Base-by-base conservation (phyloP, 2,329 filamentous ascomycete species). In the Fusarium nodosum region DNA sequence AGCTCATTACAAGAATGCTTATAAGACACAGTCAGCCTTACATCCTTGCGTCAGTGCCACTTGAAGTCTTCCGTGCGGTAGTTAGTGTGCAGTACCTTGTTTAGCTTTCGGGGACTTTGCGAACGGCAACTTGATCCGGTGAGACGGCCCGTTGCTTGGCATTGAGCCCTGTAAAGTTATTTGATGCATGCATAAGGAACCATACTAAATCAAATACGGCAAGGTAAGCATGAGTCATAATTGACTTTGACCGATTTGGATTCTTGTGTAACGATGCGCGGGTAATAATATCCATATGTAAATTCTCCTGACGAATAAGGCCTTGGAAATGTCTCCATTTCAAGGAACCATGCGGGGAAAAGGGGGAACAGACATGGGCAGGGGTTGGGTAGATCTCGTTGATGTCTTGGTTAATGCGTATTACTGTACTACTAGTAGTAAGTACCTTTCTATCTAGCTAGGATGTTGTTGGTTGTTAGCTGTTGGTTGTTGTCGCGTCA, bases 41-140 rank as follows among this genome's bases (percentile, higher is more conserved):
- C 22, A 24, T 24, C 22, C 22, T 5, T 24, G 22, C 22, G 22
- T 24, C 22, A 24, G 22, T 24, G 22, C 22, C 22, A 24, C 22
- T 24, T 24, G 22, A 5, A 24, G 3, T 24, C 22, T 24, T 5
- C 22, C 22, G 22, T 24, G 22, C 22, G 3, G 22, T 3, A 24
- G 22, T 24, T 24, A 24, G 22, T 24, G 22, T 24, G 22, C 38
- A 41, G 38, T 36, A 36, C 16, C 15, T 41, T 12, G 20, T 4
- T 7, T 41, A 34, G 45, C 15, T 13, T 41, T 24, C 45, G 12
- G 13, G 6, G 30, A 33, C 7, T 33, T 47, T 12, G 12, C 31
- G n/a, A 20, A n/a, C n/a, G 30, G 30, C 22, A 47, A 34, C 30
- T 47, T 34, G 18, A 47, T 47, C 45, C 45, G 45, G 30, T 47